These are phyloP conservation scores for Lipomyces chichibuensis DNA, from an alignment of 805 yeast species.

Conservation along the genomic window DNA sequence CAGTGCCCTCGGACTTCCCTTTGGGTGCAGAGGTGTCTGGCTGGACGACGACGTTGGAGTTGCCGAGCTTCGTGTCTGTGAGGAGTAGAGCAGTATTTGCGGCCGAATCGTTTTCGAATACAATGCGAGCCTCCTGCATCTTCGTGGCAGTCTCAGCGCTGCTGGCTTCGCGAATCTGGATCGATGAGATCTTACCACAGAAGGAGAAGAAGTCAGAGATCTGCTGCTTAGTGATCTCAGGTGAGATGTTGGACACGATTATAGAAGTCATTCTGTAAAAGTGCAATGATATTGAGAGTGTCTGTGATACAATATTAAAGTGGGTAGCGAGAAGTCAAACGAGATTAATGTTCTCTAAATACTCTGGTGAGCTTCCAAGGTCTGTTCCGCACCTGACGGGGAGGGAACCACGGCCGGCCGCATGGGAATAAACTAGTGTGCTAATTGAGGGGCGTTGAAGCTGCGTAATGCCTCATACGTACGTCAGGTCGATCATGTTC, in stretches of 20 bases:
- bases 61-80: slow-evolving; percentile 74
- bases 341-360: too few relatives aligned
- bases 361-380: too few relatives aligned
- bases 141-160: slow-evolving; percentile 40
- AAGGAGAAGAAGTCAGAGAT: slow-evolving; percentile 70
- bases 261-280: slow-evolving; percentile 43
- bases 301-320: too few relatives aligned
- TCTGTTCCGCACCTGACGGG: not conserved
- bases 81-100: slow-evolving; percentile 69
- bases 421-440: not conserved
- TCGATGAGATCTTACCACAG: slow-evolving; percentile 59
- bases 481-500: not conserved
- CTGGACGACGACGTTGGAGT: slow-evolving; percentile 55
- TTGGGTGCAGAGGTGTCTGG: slow-evolving; percentile 37
- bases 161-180: slow-evolving; percentile 27
- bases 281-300: not conserved
- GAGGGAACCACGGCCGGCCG: not conserved
- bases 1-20: slow-evolving; percentile 30
- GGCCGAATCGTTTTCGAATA: slow-evolving; percentile 62
- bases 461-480: not conserved
- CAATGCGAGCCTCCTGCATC: slow-evolving; percentile 52
- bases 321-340: too few relatives aligned
- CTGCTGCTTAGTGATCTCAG: slow-evolving; percentile 53
- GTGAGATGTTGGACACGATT: slow-evolving; percentile 61
- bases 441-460: not conserved